Percentiles rank a stretch among this genome's conserved stretches.
phyloP scores from a whole-genome alignment of 345 rosid species.

The Balakata baccata region DNA sequence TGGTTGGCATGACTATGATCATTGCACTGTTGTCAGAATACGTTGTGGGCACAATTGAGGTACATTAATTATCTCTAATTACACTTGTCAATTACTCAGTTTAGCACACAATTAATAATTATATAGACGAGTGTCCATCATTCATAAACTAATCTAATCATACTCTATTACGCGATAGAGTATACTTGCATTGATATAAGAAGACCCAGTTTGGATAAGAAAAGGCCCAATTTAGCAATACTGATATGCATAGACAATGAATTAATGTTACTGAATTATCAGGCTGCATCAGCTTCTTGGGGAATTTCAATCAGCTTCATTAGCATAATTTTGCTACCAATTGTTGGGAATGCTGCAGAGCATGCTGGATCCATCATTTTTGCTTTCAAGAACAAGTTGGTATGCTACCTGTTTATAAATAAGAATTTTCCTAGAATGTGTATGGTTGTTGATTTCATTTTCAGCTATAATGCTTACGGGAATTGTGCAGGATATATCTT shows the following conservation, averaged over 20 bases:
- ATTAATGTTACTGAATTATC: neutral
- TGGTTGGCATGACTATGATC: constrained; percentile 66
- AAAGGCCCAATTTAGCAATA: too few species aligned
- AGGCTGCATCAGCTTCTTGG: constrained; percentile 91
- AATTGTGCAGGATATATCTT: constrained; percentile 63
- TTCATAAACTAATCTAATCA: too few species aligned
- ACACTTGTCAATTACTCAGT: too few species aligned
- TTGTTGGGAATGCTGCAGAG: constrained; percentile 96
- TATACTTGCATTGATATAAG: too few species aligned
- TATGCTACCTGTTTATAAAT: constrained; percentile 17
- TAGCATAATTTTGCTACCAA: constrained; percentile 81
- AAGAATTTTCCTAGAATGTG: too few species aligned
- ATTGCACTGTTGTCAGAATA: constrained; percentile 81
- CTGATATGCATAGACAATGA: too few species aligned
- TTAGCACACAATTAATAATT: too few species aligned
- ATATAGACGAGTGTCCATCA: too few species aligned
- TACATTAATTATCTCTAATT: constrained; percentile 21
- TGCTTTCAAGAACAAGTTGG: constrained; percentile 85
- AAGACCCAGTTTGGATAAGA: too few species aligned
- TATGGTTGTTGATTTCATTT: too few species aligned
- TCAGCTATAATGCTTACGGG: too few species aligned
- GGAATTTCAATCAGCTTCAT: constrained; percentile 82
- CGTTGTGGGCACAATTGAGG: constrained; percentile 90
- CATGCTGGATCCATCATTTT: constrained; percentile 92
- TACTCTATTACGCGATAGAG: too few species aligned